A percentile compares a stretch with the other conserved stretches of the same genome.
phyloP scores from a whole-genome alignment of 202 grass and related monocot genomes.

The Miscanthus sacchariflorus region DNA sequence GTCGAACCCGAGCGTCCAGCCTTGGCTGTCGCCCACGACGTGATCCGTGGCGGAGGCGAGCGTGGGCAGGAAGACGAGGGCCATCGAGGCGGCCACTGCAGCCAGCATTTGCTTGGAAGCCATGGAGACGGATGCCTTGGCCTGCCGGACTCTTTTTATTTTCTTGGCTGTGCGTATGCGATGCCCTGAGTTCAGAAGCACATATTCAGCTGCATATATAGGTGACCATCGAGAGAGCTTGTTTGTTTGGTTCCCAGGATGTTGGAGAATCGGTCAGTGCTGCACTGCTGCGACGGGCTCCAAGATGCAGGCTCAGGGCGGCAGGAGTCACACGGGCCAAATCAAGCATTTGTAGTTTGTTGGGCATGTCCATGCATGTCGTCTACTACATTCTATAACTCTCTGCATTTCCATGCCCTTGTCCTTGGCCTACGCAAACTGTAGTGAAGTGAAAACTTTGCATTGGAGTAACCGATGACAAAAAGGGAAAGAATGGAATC shows the following conservation, averaged over 20 bases:
- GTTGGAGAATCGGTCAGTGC: slow-evolving; percentile 15
- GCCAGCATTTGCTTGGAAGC: neutral
- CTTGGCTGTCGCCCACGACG: neutral
- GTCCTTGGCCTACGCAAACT: no score
- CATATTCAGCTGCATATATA: neutral
- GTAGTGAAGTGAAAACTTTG: neutral
- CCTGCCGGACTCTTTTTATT: neutral
- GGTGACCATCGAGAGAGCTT: neutral
- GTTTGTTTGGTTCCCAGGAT: neutral
- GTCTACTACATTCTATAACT: no score
- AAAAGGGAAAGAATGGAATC: no score
- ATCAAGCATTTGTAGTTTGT: no score
- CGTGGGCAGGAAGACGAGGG: neutral
- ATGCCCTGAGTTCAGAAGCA: neutral
- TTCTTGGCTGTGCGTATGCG: neutral
- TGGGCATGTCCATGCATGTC: no score
- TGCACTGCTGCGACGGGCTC: neutral
- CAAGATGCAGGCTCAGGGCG: slow-evolving; percentile 4
- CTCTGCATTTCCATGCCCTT: no score
- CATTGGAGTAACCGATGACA: slow-evolving; percentile 18
- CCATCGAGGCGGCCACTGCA: neutral
- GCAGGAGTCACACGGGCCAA: neutral
- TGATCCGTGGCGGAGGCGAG: neutral
- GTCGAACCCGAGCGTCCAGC: slow-evolving; percentile 27
- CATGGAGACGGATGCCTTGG: no score